Evolutionary conservation across 106 monocot genomes (phyloP).

Genomic region (Chionographis japonica): DNA sequence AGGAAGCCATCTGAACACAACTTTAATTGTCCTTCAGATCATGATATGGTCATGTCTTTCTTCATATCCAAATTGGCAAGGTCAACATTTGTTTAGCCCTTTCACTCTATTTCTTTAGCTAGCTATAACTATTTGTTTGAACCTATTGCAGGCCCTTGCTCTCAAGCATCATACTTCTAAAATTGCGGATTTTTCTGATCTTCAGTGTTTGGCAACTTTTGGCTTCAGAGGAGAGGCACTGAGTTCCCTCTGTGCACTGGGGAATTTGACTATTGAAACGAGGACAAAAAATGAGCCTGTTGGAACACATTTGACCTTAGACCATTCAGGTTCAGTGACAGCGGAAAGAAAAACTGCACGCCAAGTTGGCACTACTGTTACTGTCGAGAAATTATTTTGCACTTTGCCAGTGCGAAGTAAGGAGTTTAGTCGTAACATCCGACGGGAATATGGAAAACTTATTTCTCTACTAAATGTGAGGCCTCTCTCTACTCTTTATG

Average conservation of each 20-base stretch:
- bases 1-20: too few species aligned
- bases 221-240: slow-evolving; percentile 97
- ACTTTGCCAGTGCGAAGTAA: slow-evolving; percentile 90
- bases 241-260: slow-evolving; percentile 89
- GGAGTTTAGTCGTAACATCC: slow-evolving; percentile 85
- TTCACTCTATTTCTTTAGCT: background rate
- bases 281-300: slow-evolving; percentile 74
- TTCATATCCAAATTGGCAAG: too few species aligned
- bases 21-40: too few species aligned
- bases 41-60: too few species aligned
- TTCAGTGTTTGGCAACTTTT: slow-evolving; percentile 78
- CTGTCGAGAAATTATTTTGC: slow-evolving; percentile 79
- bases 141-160: slow-evolving; percentile 63
- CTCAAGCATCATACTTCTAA: slow-evolving; percentile 93
- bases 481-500: background rate
- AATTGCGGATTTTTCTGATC: slow-evolving; percentile 77
- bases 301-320: slow-evolving; percentile 83
- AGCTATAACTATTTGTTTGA: background rate
- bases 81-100: background rate
- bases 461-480: slow-evolving; percentile 88
- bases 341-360: slow-evolving; percentile 80
- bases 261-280: slow-evolving; percentile 80
- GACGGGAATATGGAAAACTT: slow-evolving; percentile 89
- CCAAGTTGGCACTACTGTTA: slow-evolving; percentile 87
- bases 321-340: slow-evolving; percentile 57